Evolutionary conservation across 179 eudicot species (phyloP).

Genomic region (Dionaea muscipula): DNA sequence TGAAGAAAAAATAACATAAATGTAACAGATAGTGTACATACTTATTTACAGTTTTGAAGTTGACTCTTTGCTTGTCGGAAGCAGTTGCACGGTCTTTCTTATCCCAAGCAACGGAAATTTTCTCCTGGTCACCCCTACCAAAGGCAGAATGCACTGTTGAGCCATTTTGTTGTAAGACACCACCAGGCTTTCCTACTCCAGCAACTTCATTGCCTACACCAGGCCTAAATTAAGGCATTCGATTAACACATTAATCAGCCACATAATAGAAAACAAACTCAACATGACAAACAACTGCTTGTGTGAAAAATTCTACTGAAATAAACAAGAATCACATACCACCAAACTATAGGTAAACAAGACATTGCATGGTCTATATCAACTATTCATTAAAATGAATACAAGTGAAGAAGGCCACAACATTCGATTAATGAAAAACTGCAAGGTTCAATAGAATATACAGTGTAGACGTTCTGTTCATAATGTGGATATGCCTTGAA

Average conservation of each 20-base stretch:
- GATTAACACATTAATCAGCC: background rate
- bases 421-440: no score
- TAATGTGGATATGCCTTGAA: no score
- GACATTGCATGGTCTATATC: no score
- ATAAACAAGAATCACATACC: background rate
- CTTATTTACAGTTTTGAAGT: slow-evolving; percentile 42
- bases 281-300: background rate
- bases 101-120: slow-evolving; percentile 26
- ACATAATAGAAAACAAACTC: background rate
- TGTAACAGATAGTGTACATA: slow-evolving; percentile 18
- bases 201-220: slow-evolving; percentile 39
- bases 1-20: background rate
- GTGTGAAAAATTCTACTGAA: background rate
- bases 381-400: no score
- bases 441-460: no score
- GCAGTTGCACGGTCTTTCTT: slow-evolving; percentile 31
- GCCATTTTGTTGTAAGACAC: slow-evolving; percentile 25
- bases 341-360: no score
- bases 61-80: slow-evolving; percentile 45
- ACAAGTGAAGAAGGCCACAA: no score
- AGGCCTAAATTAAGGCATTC: slow-evolving; percentile 20
- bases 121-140: slow-evolving; percentile 47
- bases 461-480: no score
- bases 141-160: slow-evolving; percentile 34
- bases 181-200: slow-evolving; percentile 39